Evolutionary conservation across 345 rosid genomes (phyloP), one percentile per base, ranked within the genome.

Genomic region (Microcos paniculata): DNA sequence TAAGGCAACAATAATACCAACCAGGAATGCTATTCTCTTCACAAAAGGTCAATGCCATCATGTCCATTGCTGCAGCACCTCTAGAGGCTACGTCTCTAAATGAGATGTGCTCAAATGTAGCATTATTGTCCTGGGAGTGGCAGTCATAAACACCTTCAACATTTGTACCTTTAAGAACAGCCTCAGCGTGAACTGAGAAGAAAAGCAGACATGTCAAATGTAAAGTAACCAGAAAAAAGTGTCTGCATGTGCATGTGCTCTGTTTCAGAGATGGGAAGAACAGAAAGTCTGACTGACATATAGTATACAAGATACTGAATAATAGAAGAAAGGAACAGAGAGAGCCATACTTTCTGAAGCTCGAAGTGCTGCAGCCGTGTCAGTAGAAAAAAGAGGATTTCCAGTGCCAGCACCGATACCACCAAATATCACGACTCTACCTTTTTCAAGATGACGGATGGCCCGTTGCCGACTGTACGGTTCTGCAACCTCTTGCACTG

Each of bases 21-120:
- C 98, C 98, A 49, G 98, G 97, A 82, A 94, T 92, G 80, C 82
- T 82, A 21, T 94, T 94, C 76, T 94, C 94, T 82, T 94, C 96
- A 74, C 98, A 94, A 66, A 85, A 90, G 59, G 90, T 90, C 55
- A 93, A 86, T 30, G 97, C 90, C 94, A 91, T 87, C 72, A 88
- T 76, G 76, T 94, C 97, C 94, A 94, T 86, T 59, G 91, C 75
- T 18, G 94, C 79, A 43, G 83, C 86, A 33, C 97, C 95, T 74
- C 90, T 85, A 16, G 97, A 82, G 70, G 79, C 89, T 82, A 89
- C 63, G 12, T 92, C 97, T 58, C 90, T 86, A 77, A 90, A 94
- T 15, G 90, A 77, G 48, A 91, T 81, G 76, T 91, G 97, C 63
- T 92, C 90, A 72, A 91, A 87, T 70, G 88, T 84, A 28, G 77